Evolutionary conservation across 208 protist species (phyloP).

Genomic region (Trypanosoma brucei): DNA sequence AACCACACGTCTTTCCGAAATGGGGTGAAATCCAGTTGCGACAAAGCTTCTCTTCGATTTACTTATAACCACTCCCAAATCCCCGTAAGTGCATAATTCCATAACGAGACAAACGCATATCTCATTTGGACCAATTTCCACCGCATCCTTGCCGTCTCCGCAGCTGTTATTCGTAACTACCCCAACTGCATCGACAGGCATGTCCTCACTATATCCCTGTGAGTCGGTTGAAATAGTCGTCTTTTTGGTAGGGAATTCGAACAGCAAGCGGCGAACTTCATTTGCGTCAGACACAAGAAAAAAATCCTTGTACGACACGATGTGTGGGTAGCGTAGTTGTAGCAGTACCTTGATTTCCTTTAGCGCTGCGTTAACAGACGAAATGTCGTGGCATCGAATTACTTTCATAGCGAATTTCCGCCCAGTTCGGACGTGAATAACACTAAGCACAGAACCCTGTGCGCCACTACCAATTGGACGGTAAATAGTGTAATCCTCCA

Average conservation of each 20-base stretch:
- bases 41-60: slow-evolving; percentile 64
- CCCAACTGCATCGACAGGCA: slow-evolving; percentile 3
- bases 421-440: slow-evolving; percentile 42
- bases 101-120: slow-evolving; percentile 81
- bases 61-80: slow-evolving; percentile 58
- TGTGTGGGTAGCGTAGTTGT: slow-evolving; percentile 67
- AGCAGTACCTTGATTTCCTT: slow-evolving; percentile 86
- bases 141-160: background rate
- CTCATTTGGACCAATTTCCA: slow-evolving; percentile 6
- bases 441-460: slow-evolving; percentile 77
- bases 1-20: slow-evolving; percentile 54
- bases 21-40: slow-evolving; percentile 58
- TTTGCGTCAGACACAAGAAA: slow-evolving; percentile 76
- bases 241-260: background rate
- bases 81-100: slow-evolving; percentile 78
- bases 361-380: slow-evolving; percentile 68
- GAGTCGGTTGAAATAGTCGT: background rate
- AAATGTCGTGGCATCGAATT: slow-evolving; percentile 59
- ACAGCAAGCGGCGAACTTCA: slow-evolving; percentile 47
- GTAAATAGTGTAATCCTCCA: slow-evolving; percentile 78
- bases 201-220: background rate
- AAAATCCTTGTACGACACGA: slow-evolving; percentile 87
- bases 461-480: slow-evolving; percentile 72
- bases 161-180: slow-evolving; percentile 9
- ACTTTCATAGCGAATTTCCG: slow-evolving; percentile 82